phyloP scores from a whole-genome alignment of 768 basidiomycete genomes.

The Baorangia bicolor region DNA sequence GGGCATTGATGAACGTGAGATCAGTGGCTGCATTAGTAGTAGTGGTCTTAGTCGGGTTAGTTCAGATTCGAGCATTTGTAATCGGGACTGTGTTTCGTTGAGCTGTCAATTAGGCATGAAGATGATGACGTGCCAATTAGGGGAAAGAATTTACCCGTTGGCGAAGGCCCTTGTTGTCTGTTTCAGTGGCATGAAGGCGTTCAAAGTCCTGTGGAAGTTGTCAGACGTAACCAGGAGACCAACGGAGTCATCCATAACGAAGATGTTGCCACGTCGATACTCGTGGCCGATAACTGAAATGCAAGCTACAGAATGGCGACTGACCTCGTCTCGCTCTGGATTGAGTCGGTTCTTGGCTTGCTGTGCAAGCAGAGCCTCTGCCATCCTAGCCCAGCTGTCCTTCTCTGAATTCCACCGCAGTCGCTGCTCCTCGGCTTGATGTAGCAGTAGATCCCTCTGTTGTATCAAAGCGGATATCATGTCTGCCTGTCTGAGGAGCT shows the following conservation, averaged over 20 bases:
- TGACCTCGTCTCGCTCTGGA: constrained; percentile 45
- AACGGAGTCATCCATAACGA: neutral
- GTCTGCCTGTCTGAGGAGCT: constrained; percentile 59
- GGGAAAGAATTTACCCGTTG: constrained; percentile 48
- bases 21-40: constrained; percentile 60
- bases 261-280: neutral
- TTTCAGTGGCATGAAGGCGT: constrained; percentile 49
- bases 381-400: constrained; percentile 62
- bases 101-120: constrained; percentile 42
- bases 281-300: neutral
- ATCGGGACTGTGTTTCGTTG: constrained; percentile 52
- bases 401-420: constrained; percentile 61
- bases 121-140: neutral
- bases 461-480: constrained; percentile 53
- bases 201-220: constrained; percentile 49
- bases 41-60: constrained; percentile 64
- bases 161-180: constrained; percentile 61
- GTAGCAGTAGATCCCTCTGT: constrained; percentile 59
- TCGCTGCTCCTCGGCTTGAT: constrained; percentile 56
- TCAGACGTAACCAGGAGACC: constrained; percentile 13
- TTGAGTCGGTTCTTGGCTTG: constrained; percentile 41
- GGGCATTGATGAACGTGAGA: constrained; percentile 20
- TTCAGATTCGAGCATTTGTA: constrained; percentile 60
- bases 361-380: constrained; percentile 61
- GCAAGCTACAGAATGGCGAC: constrained; percentile 11